Percentiles rank a stretch among this genome's conserved stretches.
Conservation (phyloP, 176 grass and related monocot species). For the Otatea glauca region DNA sequence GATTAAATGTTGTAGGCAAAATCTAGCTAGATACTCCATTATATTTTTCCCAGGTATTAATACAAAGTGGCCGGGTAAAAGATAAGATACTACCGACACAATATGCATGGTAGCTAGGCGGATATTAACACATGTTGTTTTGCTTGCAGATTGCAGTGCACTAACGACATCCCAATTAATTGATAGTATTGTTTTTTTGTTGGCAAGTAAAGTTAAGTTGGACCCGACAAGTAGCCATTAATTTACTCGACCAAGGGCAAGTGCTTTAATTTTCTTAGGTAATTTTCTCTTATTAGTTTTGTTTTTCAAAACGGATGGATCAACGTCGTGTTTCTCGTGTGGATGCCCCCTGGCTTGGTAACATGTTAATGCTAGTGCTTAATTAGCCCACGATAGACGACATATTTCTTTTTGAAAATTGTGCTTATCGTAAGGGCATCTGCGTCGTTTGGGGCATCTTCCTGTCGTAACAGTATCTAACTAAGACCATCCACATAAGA, state of each 20-base stretch:
- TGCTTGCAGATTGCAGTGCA: background rate
- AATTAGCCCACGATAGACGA: conserved; percentile 24
- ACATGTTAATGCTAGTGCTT: background rate
- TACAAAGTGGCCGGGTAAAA: too few relatives aligned
- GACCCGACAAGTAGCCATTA: background rate
- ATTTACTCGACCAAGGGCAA: background rate
- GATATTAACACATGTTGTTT: background rate
- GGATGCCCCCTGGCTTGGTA: background rate
- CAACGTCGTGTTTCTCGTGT: conserved; percentile 14
- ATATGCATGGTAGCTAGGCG: too few relatives aligned
- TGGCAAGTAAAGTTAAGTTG: conserved; percentile 9
- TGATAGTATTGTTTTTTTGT: background rate
- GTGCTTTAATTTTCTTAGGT: background rate
- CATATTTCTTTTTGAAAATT: too few relatives aligned
- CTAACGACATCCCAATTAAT: too few relatives aligned
- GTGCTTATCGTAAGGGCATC: too few relatives aligned
- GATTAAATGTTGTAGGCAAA: conserved; percentile 5
- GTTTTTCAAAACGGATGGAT: background rate
- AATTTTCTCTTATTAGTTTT: background rate
- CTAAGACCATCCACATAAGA: too few relatives aligned
- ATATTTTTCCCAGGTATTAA: too few relatives aligned
- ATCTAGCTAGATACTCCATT: background rate
- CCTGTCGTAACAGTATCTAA: too few relatives aligned
- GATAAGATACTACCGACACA: too few relatives aligned
- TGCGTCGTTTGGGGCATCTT: too few relatives aligned